These are phyloP conservation scores for Onygena corvina DNA, from an alignment of 2,329 filamentous ascomycete genomes.

Conservation along the genomic window DNA sequence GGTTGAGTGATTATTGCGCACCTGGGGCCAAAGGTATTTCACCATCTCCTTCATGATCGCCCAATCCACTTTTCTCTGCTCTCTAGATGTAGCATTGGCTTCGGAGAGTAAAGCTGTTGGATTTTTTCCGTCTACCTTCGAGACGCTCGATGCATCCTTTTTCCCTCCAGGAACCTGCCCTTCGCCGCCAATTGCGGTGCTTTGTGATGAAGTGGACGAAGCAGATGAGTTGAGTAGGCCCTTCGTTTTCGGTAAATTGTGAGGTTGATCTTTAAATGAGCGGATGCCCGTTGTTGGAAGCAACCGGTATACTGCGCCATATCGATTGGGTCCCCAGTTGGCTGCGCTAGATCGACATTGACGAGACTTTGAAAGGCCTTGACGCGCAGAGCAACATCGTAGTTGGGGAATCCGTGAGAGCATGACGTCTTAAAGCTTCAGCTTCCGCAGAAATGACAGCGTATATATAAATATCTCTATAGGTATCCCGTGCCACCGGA, in stretches of 20 bases:
- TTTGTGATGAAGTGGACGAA: neutral
- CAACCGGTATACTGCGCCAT: constrained; percentile 20
- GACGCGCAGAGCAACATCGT: constrained; percentile 25
- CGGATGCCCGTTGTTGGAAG: constrained; percentile 22
- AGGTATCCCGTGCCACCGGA: neutral
- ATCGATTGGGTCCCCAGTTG: constrained; percentile 16
- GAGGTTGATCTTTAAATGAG: constrained; percentile 18
- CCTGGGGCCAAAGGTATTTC: constrained; percentile 88
- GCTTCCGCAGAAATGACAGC: neutral
- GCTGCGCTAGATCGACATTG: constrained; percentile 18
- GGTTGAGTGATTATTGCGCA: constrained; percentile 18
- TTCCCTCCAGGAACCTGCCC: neutral
- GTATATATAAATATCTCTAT: neutral
- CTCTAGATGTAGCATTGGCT: constrained; percentile 57
- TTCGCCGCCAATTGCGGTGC: neutral
- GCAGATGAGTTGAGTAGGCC: neutral
- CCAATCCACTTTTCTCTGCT: constrained; percentile 95
- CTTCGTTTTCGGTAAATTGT: constrained; percentile 4
- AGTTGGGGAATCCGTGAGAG: constrained; percentile 28
- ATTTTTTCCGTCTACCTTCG: constrained; percentile 24
- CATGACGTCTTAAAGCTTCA: neutral
- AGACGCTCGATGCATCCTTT: constrained; percentile 17
- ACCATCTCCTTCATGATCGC: constrained; percentile 98
- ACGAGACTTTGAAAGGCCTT: constrained; percentile 17
- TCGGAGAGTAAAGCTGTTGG: constrained; percentile 50